Evolutionary conservation across 169 alveolate species (phyloP), one percentile per base, ranked within the genome.

Genomic region (Plasmodium knowlesi): DNA sequence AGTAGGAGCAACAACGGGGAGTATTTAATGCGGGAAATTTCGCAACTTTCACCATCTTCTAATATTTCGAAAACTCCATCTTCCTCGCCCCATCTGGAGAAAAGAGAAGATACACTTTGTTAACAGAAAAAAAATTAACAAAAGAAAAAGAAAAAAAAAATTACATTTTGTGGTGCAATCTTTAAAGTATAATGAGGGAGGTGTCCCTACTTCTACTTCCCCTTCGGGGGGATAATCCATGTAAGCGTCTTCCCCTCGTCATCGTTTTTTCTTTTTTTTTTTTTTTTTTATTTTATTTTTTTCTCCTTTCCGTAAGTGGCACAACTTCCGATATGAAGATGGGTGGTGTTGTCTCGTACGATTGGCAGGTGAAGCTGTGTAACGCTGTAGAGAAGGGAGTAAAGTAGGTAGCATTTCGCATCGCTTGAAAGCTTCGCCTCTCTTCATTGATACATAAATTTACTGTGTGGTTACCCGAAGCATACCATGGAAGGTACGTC

Each of bases 401-500:
- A 1, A 46, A 9, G 57, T 46, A 46, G 57, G 57, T 1, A n/a
- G 12, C 57, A 46, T 46, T 46, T 10, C 57, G 57, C 57, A 46
- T n/a, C n/a, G 5, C 57, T 46, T 46, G 0, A 10, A 16, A 1
- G 39, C 39, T n/a, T n/a, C n/a, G n/a, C n/a, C n/a, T n/a, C n/a
- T n/a, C n/a, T n/a, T n/a, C n/a, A n/a, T n/a, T n/a, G n/a, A n/a
- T 32, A 32, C 22, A n/a, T 43, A 46, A 3, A 1, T 61, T 57
- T 9, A 5, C 28, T 10, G 19, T n/a, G 19, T 6, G 12, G 71
- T 8, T n/a, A 5, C 12, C 50, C 50, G 67, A 86, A 86, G 67
- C 34, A 86, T 14, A 86, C 81, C 41, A 86, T 30, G 67, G 57
- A n/a, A 2, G 93, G 39, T 22, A 86, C 25, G 74, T 86, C 88